These are phyloP conservation scores for Ustilago tritici DNA, from an alignment of 1,284 basidiomycete genomes.

Conservation along the genomic window DNA sequence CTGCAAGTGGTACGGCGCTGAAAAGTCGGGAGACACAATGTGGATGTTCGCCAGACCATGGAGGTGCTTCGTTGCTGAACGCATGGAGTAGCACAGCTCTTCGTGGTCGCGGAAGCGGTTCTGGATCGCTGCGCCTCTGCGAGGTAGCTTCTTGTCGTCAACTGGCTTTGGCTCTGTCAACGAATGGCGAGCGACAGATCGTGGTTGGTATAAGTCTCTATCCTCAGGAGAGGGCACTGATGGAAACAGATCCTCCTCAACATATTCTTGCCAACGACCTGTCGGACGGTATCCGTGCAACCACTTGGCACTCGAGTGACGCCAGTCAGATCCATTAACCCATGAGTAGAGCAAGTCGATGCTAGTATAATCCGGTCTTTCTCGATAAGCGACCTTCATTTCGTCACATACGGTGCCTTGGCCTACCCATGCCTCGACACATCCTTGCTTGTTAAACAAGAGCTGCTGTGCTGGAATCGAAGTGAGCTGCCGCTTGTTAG, in stretches of 20 bases:
- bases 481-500: constrained; percentile 31
- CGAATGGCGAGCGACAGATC: not conserved
- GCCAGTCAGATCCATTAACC: constrained; percentile 56
- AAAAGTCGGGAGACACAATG: constrained; percentile 56
- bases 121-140: constrained; percentile 20
- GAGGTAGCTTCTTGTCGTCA: not conserved
- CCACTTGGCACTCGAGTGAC: constrained; percentile 35
- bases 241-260: constrained; percentile 38
- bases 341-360: constrained; percentile 49
- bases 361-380: constrained; percentile 18
- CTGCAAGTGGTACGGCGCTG: constrained; percentile 41
- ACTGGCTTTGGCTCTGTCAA: not conserved
- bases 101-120: constrained; percentile 54
- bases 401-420: constrained; percentile 29
- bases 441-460: constrained; percentile 23
- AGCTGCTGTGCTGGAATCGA: constrained; percentile 25
- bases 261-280: constrained; percentile 46
- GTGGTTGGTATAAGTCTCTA: not conserved
- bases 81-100: constrained; percentile 53
- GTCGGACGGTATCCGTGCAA: constrained; percentile 36
- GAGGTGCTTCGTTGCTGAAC: constrained; percentile 45
- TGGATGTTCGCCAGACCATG: constrained; percentile 44
- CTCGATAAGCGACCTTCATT: constrained; percentile 19
- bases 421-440: constrained; percentile 37
- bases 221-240: constrained; percentile 4